These are phyloP conservation scores for Aspergillus hancockii DNA, from an alignment of 495 filamentous ascomycete genomes.

Conservation along the genomic window DNA sequence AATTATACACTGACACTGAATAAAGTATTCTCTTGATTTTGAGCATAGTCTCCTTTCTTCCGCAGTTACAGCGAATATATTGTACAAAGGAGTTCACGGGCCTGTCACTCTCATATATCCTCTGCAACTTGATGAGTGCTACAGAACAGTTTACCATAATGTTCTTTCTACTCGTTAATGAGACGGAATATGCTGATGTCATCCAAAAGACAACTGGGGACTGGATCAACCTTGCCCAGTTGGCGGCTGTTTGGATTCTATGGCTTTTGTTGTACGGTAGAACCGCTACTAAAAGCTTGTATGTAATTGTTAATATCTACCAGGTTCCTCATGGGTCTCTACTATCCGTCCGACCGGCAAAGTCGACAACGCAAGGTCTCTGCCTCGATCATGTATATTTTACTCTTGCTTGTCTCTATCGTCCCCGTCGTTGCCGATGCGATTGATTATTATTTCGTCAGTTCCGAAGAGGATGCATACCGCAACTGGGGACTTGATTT, in stretches of 20 bases:
- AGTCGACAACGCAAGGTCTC: neutral
- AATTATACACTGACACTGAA: neutral
- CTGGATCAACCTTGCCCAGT: conserved; percentile 15
- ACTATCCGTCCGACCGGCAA: neutral
- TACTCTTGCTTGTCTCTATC: conserved; percentile 3
- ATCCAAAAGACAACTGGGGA: conserved; percentile 1
- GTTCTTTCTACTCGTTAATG: conserved; percentile 3
- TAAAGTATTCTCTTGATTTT: neutral
- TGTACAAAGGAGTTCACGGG: conserved; percentile 1
- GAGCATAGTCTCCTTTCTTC: conserved; percentile 8
- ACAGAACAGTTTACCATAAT: conserved; percentile 15
- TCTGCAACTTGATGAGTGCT: conserved; percentile 10
- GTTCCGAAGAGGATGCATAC: neutral
- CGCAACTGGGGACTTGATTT: neutral
- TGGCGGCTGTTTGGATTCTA: conserved; percentile 1
- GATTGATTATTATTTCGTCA: neutral
- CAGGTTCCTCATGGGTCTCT: neutral
- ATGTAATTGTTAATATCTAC: neutral
- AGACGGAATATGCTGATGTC: neutral
- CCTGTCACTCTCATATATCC: conserved; percentile 29
- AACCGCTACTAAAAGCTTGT: neutral
- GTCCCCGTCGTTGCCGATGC: neutral
- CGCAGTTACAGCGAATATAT: neutral
- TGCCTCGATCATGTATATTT: neutral
- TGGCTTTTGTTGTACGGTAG: conserved; percentile 5